Base-by-base conservation (phyloP, 2,329 filamentous ascomycete genomes). In the Davidsoniella virescens region DNA sequence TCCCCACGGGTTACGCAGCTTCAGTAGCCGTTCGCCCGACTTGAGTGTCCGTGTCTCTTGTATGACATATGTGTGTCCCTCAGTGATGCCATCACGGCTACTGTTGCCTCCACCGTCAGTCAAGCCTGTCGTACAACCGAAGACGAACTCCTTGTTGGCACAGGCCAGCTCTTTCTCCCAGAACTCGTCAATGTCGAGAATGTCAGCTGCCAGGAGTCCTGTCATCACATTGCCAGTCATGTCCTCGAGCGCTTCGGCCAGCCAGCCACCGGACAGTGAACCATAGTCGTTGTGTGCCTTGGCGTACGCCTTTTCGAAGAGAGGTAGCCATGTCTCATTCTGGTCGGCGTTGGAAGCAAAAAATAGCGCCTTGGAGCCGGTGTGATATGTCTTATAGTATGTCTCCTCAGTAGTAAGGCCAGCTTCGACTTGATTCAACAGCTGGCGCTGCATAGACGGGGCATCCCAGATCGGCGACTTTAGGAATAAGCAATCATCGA, bases 401-500 rank as follows among this genome's bases (percentile, higher is more conserved):
- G 82, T 76, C 45, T 77, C 72, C 59, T 87, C 82, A 0, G 81
- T 76, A 47, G 84, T 80, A n/a, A 51, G 44, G 47, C 80, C 79
- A 50, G 82, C 76, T 59, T 86, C 83, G 44, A 86, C 78, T 58
- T 87, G 80, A 57, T 87, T 76, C 59, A 87, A 75, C 20, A 87
- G 70, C 49, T 84, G 75, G 38, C 84, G 76, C 59, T 87, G 82
- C 61, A 84, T 73, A 47, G 83, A 80, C 1, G 78, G 81, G 33
- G 85, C 84, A 56, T 93, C 84, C 67, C 86, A 93, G 59, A 84
- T 82, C 4, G 85, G 82, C 1, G 84, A 85, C 53, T 81, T 84
- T 16, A 94, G 73, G 61, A 85, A 93, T 2, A 94, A 71, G 64
- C 93, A 93, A 63, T 94, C 87, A 60, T 94, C 87, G 53, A 94